Conservation (phyloP, 106 monocot genomes). For the Acorus calamus region DNA sequence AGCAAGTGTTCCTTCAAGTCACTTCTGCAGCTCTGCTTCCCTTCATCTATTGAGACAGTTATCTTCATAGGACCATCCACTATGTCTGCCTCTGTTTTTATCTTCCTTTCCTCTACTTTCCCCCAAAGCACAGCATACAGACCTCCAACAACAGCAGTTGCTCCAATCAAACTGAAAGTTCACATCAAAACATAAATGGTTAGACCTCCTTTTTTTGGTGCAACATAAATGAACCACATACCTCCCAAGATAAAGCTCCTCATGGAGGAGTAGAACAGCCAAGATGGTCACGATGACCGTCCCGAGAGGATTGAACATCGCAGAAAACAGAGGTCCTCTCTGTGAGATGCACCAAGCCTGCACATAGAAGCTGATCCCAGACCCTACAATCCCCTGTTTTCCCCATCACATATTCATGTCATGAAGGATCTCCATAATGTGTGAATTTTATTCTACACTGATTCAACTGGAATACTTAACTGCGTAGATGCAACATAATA, state of each 20-base stretch:
- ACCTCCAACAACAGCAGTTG: no score
- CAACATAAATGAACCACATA: neutral
- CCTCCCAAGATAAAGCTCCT: slow-evolving; percentile 49
- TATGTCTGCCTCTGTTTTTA: neutral
- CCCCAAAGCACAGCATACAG: no score
- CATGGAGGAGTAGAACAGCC: slow-evolving; percentile 22
- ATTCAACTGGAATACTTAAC: slow-evolving; percentile 5
- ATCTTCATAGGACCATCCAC: neutral
- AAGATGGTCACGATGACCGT: slow-evolving; percentile 33
- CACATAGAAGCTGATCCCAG: slow-evolving; percentile 29
- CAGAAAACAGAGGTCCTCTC: slow-evolving; percentile 48
- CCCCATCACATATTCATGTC: neutral
- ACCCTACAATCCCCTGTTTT: slow-evolving; percentile 33
- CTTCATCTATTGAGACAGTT: neutral
- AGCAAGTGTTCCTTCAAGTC: slow-evolving; percentile 2
- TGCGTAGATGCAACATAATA: slow-evolving; percentile 28
- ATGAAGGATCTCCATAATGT: no score
- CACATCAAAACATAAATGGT: neutral
- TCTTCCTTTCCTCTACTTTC: slow-evolving; percentile 1
- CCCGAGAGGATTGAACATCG: slow-evolving; percentile 40
- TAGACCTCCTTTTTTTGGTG: no score
- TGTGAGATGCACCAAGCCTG: slow-evolving; percentile 45
- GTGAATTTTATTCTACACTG: no score
- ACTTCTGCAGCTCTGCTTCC: no score
- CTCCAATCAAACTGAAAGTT: slow-evolving; percentile 2